Base-by-base conservation (phyloP, 2,329 filamentous ascomycete genomes). In the Stachybotrys elegans region DNA sequence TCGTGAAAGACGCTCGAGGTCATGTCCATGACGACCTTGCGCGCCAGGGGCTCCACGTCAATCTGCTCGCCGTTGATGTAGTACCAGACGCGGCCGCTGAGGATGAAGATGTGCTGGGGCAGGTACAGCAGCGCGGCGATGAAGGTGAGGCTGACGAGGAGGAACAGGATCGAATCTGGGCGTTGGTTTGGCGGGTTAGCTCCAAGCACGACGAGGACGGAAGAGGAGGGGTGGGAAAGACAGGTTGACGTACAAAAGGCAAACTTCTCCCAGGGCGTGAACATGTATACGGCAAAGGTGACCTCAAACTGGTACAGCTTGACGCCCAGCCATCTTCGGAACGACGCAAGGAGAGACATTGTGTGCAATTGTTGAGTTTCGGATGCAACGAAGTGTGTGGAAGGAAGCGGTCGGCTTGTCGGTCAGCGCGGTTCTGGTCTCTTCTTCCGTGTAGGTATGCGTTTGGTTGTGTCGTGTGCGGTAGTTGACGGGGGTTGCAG, bases 281-380 rank as follows among this genome's bases (percentile, higher is more conserved):
- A 85, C 87, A 98, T 97, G 76, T 98, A 97, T 21, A 97, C 79
- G 48, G 87, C 86, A 68, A 94, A 93, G 12, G 92, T 96, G 65
- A 97, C 92, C 72, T 98, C 93, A 64, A 97, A 90, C 74, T 97
- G 93, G 75, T 97, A 96, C 65, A 91, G 84, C 78, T 98, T 98
- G 67, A 91, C 81, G 68, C 90, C 84, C 54, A 97, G 76, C 89
- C 91, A 96, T 66, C 84, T 83, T 52, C 88, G 79, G 57, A 94
- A 75, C 37, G 69, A 64, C 51, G 73, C 69, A 55, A 76, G 57
- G 39, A 55, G 52, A 38, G 67, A 69, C 61, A 67, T 61, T 34
- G 31, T 16, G 14, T 14, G 31, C 3, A n/a, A n/a, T n/a, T n/a
- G n/a, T n/a, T n/a, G n/a, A n/a, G n/a, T n/a, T n/a, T n/a, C n/a